These are phyloP conservation scores for Ceratocystis huliohia DNA, from an alignment of 2,329 filamentous ascomycete species.

Conservation along the genomic window DNA sequence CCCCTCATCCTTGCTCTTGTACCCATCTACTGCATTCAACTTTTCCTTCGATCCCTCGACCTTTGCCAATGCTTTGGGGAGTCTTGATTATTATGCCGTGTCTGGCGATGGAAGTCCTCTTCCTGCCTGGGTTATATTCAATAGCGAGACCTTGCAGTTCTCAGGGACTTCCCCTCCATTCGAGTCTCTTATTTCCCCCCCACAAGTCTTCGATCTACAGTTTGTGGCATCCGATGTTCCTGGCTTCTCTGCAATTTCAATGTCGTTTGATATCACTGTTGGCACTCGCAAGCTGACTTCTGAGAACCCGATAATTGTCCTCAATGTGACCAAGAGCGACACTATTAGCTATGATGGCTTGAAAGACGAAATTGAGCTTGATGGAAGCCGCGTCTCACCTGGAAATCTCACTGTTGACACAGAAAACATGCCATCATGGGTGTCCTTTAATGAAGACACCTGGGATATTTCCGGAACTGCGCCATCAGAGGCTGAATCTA, in stretches of 20 bases:
- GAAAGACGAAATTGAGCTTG: constrained; percentile 40
- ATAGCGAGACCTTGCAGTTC: constrained; percentile 51
- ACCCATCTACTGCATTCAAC: constrained; percentile 40
- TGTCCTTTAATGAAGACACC: constrained; percentile 49
- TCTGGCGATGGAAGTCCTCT: constrained; percentile 67
- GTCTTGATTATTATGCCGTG: constrained; percentile 62
- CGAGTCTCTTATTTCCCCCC: constrained; percentile 49
- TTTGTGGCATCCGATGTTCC: constrained; percentile 66
- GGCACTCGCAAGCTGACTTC: constrained; percentile 58
- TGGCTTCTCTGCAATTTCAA: constrained; percentile 57
- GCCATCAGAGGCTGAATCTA: constrained; percentile 42
- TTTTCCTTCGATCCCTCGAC: constrained; percentile 45
- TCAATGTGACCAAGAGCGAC: constrained; percentile 44
- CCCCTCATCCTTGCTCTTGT: constrained; percentile 45
- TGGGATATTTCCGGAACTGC: constrained; percentile 54
- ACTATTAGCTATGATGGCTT: constrained; percentile 42
- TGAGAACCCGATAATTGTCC: constrained; percentile 40
- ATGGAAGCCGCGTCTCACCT: constrained; percentile 38
- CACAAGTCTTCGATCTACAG: constrained; percentile 58
- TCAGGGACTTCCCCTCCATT: constrained; percentile 56
- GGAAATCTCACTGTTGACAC: constrained; percentile 42
- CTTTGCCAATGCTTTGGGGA: constrained; percentile 44
- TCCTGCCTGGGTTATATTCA: constrained; percentile 74
- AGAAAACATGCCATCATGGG: constrained; percentile 51
- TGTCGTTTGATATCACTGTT: constrained; percentile 59